Evolutionary conservation across 2,329 filamentous ascomycete genomes (phyloP).

Genomic region (Pestalotiopsis sp.): DNA sequence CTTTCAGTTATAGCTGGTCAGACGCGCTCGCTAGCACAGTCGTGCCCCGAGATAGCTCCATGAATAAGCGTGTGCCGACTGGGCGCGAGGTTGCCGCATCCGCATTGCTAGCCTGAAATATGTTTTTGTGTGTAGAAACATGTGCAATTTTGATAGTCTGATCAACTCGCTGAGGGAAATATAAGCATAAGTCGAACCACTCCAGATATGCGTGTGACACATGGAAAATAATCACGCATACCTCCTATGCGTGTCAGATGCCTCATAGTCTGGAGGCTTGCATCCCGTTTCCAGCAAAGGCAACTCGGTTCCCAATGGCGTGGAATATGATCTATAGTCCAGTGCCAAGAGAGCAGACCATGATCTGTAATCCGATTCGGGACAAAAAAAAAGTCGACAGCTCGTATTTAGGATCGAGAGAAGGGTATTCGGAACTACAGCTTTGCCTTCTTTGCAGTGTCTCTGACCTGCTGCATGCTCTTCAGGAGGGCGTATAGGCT

Average conservation of each 20-base stretch:
- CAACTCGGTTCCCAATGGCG: not conserved
- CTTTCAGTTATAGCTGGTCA: not conserved
- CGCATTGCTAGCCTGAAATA: not conserved
- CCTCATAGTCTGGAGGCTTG: not conserved
- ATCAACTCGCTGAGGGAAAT: not conserved
- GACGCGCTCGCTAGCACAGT: not conserved
- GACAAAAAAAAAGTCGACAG: not conserved
- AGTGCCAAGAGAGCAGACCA: too few relatives aligned
- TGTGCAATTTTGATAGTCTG: not conserved
- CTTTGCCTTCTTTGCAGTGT: constrained; percentile 38
- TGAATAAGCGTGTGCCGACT: not conserved
- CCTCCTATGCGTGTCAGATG: not conserved
- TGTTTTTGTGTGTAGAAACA: not conserved
- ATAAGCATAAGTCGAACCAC: not conserved
- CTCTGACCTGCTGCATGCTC: constrained; percentile 60
- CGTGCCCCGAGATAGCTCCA: not conserved
- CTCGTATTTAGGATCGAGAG: not conserved
- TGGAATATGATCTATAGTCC: too few relatives aligned
- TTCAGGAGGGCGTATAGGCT: constrained; percentile 67
- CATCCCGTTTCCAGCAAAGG: not conserved
- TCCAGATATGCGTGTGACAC: not conserved
- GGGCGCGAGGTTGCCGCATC: not conserved
- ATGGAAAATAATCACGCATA: constrained; percentile 2
- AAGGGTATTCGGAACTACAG: constrained; percentile 19
- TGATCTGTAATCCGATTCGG: too few relatives aligned